phyloP scores from a whole-genome alignment of 2,329 filamentous ascomycete species.

The Monilinia laxa region DNA sequence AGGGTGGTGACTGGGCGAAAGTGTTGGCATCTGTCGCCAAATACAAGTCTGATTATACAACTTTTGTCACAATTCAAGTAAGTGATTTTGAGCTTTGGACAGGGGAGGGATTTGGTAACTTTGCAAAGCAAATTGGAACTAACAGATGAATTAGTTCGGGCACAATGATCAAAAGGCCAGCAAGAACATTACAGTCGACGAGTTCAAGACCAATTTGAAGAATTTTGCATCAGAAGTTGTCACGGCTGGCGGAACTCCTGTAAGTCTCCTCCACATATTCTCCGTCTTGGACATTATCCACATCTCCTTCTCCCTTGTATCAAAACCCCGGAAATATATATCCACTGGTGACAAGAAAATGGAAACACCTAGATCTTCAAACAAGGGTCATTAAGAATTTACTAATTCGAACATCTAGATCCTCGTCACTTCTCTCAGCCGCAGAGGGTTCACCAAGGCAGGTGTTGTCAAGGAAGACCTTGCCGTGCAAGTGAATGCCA shows the following conservation, averaged over 20 bases:
- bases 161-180: constrained; percentile 53
- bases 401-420: constrained; percentile 43
- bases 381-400: not conserved
- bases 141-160: constrained; percentile 43
- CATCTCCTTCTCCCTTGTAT: too few species aligned
- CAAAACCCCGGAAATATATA: not conserved
- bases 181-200: constrained; percentile 43
- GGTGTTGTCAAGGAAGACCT: constrained; percentile 46
- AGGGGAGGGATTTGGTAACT: not conserved
- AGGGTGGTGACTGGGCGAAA: constrained; percentile 47
- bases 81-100: not conserved
- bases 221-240: constrained; percentile 39
- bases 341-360: not conserved
- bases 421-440: constrained; percentile 48
- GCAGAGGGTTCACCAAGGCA: constrained; percentile 45
- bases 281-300: too few species aligned
- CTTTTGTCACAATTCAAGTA: constrained; percentile 53
- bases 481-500: constrained; percentile 42
- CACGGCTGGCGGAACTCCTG: constrained; percentile 39
- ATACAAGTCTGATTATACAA: constrained; percentile 40
- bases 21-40: constrained; percentile 44
- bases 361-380: too few species aligned
- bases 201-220: constrained; percentile 48
- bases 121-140: not conserved
- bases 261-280: constrained; percentile 5